Evolutionary conservation across 1,284 basidiomycete species (phyloP), one percentile per base, ranked within the genome.

Genomic region (Naganishia sp.): DNA sequence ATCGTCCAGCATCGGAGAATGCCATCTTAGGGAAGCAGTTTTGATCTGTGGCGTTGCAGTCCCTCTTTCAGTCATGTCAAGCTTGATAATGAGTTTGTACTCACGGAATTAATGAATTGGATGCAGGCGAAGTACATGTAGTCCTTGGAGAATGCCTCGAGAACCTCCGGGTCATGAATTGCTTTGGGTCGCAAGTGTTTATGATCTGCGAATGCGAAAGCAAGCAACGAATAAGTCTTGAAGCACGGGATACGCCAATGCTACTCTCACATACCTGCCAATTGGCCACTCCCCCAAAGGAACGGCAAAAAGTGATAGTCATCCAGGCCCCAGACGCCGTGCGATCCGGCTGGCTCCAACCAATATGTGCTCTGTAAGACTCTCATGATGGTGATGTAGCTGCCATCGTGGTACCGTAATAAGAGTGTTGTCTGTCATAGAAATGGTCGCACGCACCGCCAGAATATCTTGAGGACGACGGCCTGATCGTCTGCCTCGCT

Each of bases 91-190:
- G 33, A 1, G 25, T 18, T 23, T 3, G 6, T 11, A 21, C 46
- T 31, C 42, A 92, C 91, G 18, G 92, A 93, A 79, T 98, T 98
- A 81, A 98, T 98, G 78, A 97, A 98, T 61, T 87, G 84, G 73
- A 99, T 95, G 80, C 94, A 98, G 0, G 93, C 89, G 74, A 99
- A 87, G 77, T 99, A 99, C 85, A 99, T 98, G 83, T 97, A 99
- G 68, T 94, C 85, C 67, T 88, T 87, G 1, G 89, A 85, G 74
- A 92, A 95, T 74, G 96, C 94, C 65, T 96, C 92, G n/a, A 98
- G 86, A 18, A 98, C 86, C 63, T 98, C 94, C 0, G 84, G 77
- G 72, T 97, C 90, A 73, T 97, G 94, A 44, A 98, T 97, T 1
- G 92, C 87, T 77, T 92, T 94, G 2, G 96, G 96, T 18, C 87